Percentiles rank a stretch among this genome's conserved stretches.
Evolutionary conservation across 768 basidiomycete genomes (phyloP).

Genomic region (Russula ochroleuca): DNA sequence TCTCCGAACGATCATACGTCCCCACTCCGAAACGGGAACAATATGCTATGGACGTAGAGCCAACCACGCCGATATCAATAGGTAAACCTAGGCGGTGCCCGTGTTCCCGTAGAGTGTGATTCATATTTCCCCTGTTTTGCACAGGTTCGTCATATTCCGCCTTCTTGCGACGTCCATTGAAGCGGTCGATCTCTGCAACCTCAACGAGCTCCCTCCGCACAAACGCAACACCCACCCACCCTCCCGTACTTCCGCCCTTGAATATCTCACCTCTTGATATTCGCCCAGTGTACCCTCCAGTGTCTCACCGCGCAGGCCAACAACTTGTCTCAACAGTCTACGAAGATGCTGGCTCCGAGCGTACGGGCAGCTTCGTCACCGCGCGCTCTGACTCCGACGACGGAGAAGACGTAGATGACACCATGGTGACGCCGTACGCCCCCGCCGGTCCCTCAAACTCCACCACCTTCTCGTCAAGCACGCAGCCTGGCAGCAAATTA

Average conservation of each 20-base stretch:
- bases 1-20: slow-evolving; percentile 60
- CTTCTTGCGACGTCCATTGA: slow-evolving; percentile 61
- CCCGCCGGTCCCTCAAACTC: slow-evolving; percentile 13
- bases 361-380: slow-evolving; percentile 37
- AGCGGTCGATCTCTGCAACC: slow-evolving; percentile 59
- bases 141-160: slow-evolving; percentile 39
- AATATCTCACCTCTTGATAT: slow-evolving; percentile 23
- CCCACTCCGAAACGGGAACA: slow-evolving; percentile 46
- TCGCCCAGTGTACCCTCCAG: slow-evolving; percentile 21
- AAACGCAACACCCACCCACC: slow-evolving; percentile 46
- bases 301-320: slow-evolving; percentile 27
- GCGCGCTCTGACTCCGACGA: slow-evolving; percentile 30
- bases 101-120: slow-evolving; percentile 1
- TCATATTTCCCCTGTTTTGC: not conserved
- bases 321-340: slow-evolving; percentile 36
- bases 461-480: not conserved
- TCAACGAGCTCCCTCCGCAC: slow-evolving; percentile 41
- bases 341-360: slow-evolving; percentile 31
- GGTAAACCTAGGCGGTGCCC: slow-evolving; percentile 34
- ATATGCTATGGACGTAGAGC: slow-evolving; percentile 21
- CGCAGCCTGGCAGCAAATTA: not conserved
- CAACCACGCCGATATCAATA: slow-evolving; percentile 30
- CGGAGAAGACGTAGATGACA: slow-evolving; percentile 20
- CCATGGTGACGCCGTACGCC: not conserved
- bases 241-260: slow-evolving; percentile 54